Evolutionary conservation across 257 asterid species (phyloP).

Genomic region (Jasminum sambac): DNA sequence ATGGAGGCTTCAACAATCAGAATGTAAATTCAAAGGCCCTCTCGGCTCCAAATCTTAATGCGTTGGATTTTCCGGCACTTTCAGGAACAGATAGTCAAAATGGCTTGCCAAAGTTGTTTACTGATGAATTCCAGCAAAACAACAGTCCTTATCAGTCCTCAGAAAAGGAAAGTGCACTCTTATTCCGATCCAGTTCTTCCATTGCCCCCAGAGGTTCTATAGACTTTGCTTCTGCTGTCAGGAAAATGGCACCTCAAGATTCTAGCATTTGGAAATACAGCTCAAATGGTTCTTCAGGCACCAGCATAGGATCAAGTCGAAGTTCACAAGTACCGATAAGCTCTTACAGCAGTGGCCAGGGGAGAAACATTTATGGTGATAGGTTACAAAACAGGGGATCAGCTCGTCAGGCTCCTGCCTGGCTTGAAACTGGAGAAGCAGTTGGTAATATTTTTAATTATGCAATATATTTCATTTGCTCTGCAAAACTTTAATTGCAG

Average conservation of each 20-base stretch:
- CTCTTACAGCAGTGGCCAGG: slow-evolving; percentile 55
- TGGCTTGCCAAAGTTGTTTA: slow-evolving; percentile 31
- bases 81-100: slow-evolving; percentile 34
- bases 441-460: slow-evolving; percentile 71
- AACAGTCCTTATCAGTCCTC: slow-evolving; percentile 36
- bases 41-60: slow-evolving; percentile 67
- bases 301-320: slow-evolving; percentile 80
- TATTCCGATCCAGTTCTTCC: slow-evolving; percentile 57
- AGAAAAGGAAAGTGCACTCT: slow-evolving; percentile 43
- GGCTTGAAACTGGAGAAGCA: slow-evolving; percentile 83
- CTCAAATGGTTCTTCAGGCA: slow-evolving; percentile 52
- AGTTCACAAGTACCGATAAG: slow-evolving; percentile 59
- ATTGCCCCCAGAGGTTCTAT: slow-evolving; percentile 60
- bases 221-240: slow-evolving; percentile 79
- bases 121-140: slow-evolving; percentile 38
- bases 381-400: slow-evolving; percentile 64
- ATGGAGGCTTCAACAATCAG: slow-evolving; percentile 62
- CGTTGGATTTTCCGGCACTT: slow-evolving; percentile 93
- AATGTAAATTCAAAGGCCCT: slow-evolving; percentile 54
- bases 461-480: slow-evolving; percentile 27
- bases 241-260: slow-evolving; percentile 77
- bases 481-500: slow-evolving; percentile 24
- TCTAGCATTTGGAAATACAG: slow-evolving; percentile 68
- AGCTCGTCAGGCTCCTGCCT: slow-evolving; percentile 55
- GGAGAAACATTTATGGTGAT: slow-evolving; percentile 50